These are phyloP conservation scores for Starmerella kuoi DNA, from an alignment of 805 yeast species.

Conservation along the genomic window DNA sequence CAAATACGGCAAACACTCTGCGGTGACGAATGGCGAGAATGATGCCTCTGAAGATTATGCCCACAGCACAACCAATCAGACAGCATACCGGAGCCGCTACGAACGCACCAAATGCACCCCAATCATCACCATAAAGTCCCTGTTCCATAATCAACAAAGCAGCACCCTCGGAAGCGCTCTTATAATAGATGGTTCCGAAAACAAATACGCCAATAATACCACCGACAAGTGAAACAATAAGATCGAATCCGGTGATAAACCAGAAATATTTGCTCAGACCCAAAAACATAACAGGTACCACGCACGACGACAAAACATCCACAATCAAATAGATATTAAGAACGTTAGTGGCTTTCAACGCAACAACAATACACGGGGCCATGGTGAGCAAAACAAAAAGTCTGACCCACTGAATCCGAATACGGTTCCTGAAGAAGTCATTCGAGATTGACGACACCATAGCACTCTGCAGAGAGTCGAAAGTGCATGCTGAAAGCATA, in stretches of 20 bases:
- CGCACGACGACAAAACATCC: constrained; percentile 75
- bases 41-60: constrained; percentile 32
- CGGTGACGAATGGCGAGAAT: constrained; percentile 11
- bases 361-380: constrained; percentile 80
- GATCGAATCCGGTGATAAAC: constrained; percentile 67
- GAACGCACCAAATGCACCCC: constrained; percentile 94
- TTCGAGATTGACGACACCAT: constrained; percentile 80
- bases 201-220: constrained; percentile 69
- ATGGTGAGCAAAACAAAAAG: constrained; percentile 58
- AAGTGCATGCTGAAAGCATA: constrained; percentile 71
- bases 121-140: constrained; percentile 70
- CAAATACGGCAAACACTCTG: constrained; percentile 19
- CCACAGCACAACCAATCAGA: constrained; percentile 42
- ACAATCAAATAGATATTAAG: constrained; percentile 82
- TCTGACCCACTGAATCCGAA: constrained; percentile 55
- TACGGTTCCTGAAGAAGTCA: constrained; percentile 74
- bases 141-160: constrained; percentile 46
- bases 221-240: constrained; percentile 72
- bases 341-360: constrained; percentile 69
- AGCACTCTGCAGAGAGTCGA: constrained; percentile 82
- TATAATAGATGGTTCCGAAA: constrained; percentile 70
- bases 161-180: constrained; percentile 59
- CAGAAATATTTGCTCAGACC: constrained; percentile 60
- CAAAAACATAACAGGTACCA: constrained; percentile 70
- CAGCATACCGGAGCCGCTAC: constrained; percentile 83